Evolutionary conservation across 2,329 filamentous ascomycete genomes (phyloP), one percentile per base, ranked within the genome.

Genomic region (Penicillium sp.): DNA sequence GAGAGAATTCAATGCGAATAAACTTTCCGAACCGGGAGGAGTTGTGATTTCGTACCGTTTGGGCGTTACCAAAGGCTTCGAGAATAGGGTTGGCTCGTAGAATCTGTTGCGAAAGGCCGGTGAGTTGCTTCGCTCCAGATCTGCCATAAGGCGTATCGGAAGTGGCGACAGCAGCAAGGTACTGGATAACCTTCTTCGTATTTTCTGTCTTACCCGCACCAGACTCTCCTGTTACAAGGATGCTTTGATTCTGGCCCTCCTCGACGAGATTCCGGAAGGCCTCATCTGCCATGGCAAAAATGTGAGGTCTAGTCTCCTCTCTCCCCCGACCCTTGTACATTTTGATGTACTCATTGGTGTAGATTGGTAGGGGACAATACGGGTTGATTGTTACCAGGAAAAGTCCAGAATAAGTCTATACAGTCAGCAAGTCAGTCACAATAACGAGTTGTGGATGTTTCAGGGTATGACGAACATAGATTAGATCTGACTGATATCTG

Each of bases 111-210:
- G 95, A 97, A 10, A 99, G 85, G 57, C 91, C 96, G 13, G 91
- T 89, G 59, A 93, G 85, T 62, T 88, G 82, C 57, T 78, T 87
- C 76, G 77, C 80, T 76, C 80, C 87, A 78, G 74, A 83, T 71
- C 82, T 81, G 3, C 75, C 77, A 55, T 81, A 76, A 2, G 88
- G 82, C 0, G 87, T 86, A 57, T 97, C 93, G 0, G 90, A 85
- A 40, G 90, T 89, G 10, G 94, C 94, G 44, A 99, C 94, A 1
- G 94, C 92, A 14, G 94, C 94, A 42, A 99, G 85, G 70, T 99
- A 99, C 69, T 99, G 95, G 53, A 99, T 99, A 65, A 99, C 94
- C 74, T 99, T 99, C 72, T 99, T 99, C 16, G 94, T 99, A 72
- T 99, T 99, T 73, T 99, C 94, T 0, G 94, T 99, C 78, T 99